phyloP scores from a whole-genome alignment of 108 stramenopile genomes.

The Conticribra guillardii region DNA sequence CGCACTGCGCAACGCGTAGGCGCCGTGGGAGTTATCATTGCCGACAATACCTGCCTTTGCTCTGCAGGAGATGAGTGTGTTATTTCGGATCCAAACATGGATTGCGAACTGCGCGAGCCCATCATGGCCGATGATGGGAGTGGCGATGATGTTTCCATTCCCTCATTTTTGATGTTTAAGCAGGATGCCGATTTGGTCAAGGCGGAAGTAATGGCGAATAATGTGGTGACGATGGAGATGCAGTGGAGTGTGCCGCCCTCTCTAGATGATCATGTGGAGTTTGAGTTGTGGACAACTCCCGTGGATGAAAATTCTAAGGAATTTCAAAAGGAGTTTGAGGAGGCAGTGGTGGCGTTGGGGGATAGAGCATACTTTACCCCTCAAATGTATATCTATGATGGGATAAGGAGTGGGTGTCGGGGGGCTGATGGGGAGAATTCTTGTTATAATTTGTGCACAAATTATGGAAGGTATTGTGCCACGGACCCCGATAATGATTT shows the following conservation, averaged over 20 bases:
- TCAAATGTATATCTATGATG: constrained; percentile 90
- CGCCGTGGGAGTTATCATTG: constrained; percentile 93
- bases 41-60: constrained; percentile 91
- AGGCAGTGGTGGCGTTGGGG: constrained; percentile 69
- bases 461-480: constrained; percentile 92
- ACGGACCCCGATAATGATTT: constrained; percentile 86
- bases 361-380: constrained; percentile 87
- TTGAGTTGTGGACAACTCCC: constrained; percentile 90
- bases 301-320: constrained; percentile 58
- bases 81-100: constrained; percentile 38
- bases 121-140: constrained; percentile 98
- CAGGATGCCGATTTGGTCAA: constrained; percentile 71
- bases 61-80: constrained; percentile 35
- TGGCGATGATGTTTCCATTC: constrained; percentile 92
- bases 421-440: constrained; percentile 49
- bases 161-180: constrained; percentile 86
- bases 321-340: constrained; percentile 82
- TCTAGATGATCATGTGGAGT: constrained; percentile 86
- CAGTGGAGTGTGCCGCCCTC: constrained; percentile 85
- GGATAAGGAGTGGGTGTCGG: constrained; percentile 65
- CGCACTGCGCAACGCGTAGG: constrained; percentile 91
- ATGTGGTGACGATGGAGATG: constrained; percentile 80
- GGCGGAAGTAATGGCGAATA: constrained; percentile 57
- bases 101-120: constrained; percentile 81
- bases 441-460: constrained; percentile 90